Conservation (phyloP, 2,329 filamentous ascomycete species). For the Drechslerella coelobrocha region DNA sequence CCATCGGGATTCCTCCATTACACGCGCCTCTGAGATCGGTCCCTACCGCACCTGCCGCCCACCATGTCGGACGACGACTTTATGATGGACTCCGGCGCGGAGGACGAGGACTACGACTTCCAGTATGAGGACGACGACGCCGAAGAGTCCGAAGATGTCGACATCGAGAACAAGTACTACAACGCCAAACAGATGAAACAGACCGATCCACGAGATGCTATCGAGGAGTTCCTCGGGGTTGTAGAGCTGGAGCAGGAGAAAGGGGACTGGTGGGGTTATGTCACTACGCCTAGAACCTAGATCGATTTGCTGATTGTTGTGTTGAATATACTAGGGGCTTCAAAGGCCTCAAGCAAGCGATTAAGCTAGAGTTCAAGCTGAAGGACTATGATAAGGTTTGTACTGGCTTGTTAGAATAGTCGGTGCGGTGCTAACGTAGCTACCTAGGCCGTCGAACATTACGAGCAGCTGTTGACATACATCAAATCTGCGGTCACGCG, state of each 20-base stretch:
- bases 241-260: constrained; percentile 85
- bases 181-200: constrained; percentile 97
- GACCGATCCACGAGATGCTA: constrained; percentile 83
- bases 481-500: constrained; percentile 95
- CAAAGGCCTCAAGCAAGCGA: constrained; percentile 96
- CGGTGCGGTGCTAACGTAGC: constrained; percentile 12
- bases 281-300: background rate
- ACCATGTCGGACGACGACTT: constrained; percentile 88
- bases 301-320: constrained; percentile 1
- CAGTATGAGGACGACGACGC: constrained; percentile 96
- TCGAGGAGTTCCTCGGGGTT: constrained; percentile 90
- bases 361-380: constrained; percentile 95
- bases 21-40: background rate
- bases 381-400: constrained; percentile 80
- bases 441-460: constrained; percentile 82
- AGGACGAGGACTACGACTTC: constrained; percentile 90
- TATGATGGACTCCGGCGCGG: constrained; percentile 89
- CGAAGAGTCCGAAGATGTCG: constrained; percentile 84
- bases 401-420: background rate
- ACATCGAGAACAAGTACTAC: constrained; percentile 99
- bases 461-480: constrained; percentile 92
- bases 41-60: constrained; percentile 38
- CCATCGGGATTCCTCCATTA: too few species aligned
- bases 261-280: constrained; percentile 78
- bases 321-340: constrained; percentile 69